phyloP scores from a whole-genome alignment of 768 basidiomycete species.

The Rhodocollybia butyracea region DNA sequence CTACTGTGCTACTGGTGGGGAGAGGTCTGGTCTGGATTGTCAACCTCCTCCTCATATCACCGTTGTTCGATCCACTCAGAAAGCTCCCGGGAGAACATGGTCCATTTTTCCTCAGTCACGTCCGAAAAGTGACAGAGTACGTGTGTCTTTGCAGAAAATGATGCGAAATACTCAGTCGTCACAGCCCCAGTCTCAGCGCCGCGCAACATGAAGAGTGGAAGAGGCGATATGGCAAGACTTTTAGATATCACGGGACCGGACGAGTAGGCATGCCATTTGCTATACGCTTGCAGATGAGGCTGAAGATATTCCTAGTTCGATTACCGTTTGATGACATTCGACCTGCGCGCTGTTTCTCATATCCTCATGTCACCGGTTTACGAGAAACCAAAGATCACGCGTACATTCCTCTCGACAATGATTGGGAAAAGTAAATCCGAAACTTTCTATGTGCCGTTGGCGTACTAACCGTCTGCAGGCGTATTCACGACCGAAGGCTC shows the following conservation, averaged over 20 bases:
- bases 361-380: slow-evolving; percentile 45
- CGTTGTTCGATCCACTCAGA: slow-evolving; percentile 44
- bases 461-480: slow-evolving; percentile 24
- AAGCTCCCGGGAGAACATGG: slow-evolving; percentile 47
- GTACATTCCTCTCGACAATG: slow-evolving; percentile 40
- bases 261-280: slow-evolving; percentile 30
- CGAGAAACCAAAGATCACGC: slow-evolving; percentile 58
- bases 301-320: slow-evolving; percentile 36
- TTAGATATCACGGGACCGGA: slow-evolving; percentile 54
- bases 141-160: slow-evolving; percentile 15
- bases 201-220: slow-evolving; percentile 42
- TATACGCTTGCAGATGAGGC: background rate
- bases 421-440: slow-evolving; percentile 44
- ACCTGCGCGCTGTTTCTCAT: slow-evolving; percentile 45
- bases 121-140: slow-evolving; percentile 44
- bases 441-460: background rate
- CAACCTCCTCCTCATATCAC: slow-evolving; percentile 40
- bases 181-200: slow-evolving; percentile 41
- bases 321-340: slow-evolving; percentile 50
- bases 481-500: slow-evolving; percentile 51
- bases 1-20: slow-evolving; percentile 27
- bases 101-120: slow-evolving; percentile 38
- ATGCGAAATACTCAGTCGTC: background rate
- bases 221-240: slow-evolving; percentile 44
- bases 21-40: slow-evolving; percentile 37